phyloP scores from a whole-genome alignment of 2,329 filamentous ascomycete species.

The Fusarium mundagurra region DNA sequence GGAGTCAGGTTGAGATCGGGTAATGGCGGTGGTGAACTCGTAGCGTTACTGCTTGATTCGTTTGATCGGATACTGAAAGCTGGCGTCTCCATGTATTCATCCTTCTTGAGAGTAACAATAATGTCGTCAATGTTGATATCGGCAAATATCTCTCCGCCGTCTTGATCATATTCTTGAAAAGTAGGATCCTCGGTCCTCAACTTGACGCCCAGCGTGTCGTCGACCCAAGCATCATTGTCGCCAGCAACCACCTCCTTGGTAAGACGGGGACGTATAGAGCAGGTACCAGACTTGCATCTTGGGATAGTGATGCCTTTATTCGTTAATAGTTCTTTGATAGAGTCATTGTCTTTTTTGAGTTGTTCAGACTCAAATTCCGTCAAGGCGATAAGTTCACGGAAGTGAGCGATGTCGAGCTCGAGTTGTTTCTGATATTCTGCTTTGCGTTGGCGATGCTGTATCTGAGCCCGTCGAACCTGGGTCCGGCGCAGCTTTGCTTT shows the following conservation, averaged over 20 bases:
- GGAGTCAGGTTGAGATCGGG: conserved; percentile 45
- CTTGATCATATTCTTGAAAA: conserved; percentile 2
- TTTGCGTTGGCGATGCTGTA: conserved; percentile 65
- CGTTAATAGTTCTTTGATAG: conserved; percentile 50
- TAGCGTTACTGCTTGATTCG: conserved; percentile 31
- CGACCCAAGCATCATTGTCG: conserved; percentile 31
- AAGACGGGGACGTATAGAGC: background rate
- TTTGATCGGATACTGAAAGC: conserved; percentile 53
- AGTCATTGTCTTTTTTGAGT: conserved; percentile 56
- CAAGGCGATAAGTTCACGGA: conserved; percentile 58
- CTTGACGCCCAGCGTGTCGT: conserved; percentile 22
- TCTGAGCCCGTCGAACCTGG: conserved; percentile 64
- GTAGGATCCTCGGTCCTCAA: background rate
- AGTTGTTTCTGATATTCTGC: conserved; percentile 65
- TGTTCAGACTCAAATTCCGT: conserved; percentile 51
- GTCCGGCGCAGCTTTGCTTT: conserved; percentile 59
- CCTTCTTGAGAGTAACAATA: conserved; percentile 54
- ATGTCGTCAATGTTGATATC: conserved; percentile 51
- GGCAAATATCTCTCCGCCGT: conserved; percentile 44
- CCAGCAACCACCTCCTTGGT: background rate
- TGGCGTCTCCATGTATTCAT: conserved; percentile 54
- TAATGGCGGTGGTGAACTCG: conserved; percentile 30
- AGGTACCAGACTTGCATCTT: conserved; percentile 12
- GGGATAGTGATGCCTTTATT: conserved; percentile 38
- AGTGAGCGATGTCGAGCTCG: conserved; percentile 59